A percentile compares a stretch with the other conserved stretches of the same genome.
Conservation (phyloP, 2,329 filamentous ascomycete species). For the Ophiosphaerella narmari region DNA sequence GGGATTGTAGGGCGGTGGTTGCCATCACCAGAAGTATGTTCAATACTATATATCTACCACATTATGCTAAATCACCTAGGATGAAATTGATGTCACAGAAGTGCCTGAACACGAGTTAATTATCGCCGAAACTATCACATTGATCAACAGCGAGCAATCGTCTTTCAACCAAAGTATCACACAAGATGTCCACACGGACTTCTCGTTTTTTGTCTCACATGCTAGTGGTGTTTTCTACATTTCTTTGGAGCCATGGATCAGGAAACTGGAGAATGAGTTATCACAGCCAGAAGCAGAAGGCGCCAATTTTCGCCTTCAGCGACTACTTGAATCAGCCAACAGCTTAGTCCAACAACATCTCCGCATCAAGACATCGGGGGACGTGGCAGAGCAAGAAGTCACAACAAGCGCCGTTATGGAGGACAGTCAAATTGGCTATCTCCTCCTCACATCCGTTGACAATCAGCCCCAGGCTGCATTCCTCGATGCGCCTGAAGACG, state of each 20-base stretch:
- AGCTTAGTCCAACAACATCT: constrained; percentile 57
- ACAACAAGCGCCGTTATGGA: constrained; percentile 59
- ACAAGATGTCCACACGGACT: constrained; percentile 58
- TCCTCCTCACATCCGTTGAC: constrained; percentile 57
- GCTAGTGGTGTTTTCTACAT: constrained; percentile 59
- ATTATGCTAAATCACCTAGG: constrained; percentile 15
- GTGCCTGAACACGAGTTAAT: constrained; percentile 34
- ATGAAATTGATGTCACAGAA: constrained; percentile 23
- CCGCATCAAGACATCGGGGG: constrained; percentile 30
- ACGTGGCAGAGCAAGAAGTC: constrained; percentile 35
- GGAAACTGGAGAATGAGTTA: constrained; percentile 62
- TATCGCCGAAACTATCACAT: constrained; percentile 50
- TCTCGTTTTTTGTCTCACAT: constrained; percentile 64
- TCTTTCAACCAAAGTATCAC: constrained; percentile 61
- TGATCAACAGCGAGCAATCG: constrained; percentile 24
- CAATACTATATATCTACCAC: not conserved
- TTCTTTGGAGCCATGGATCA: constrained; percentile 61
- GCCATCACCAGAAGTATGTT: constrained; percentile 48
- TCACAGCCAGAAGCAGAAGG: constrained; percentile 57
- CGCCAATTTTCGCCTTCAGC: constrained; percentile 60
- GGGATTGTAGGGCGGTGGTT: constrained; percentile 68
- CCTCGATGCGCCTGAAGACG: constrained; percentile 55
- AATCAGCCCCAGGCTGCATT: constrained; percentile 56
- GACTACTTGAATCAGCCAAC: constrained; percentile 58
- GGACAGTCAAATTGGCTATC: constrained; percentile 62